Evolutionary conservation across 495 filamentous ascomycete genomes (phyloP).

Genomic region (Chaetomium tenue): DNA sequence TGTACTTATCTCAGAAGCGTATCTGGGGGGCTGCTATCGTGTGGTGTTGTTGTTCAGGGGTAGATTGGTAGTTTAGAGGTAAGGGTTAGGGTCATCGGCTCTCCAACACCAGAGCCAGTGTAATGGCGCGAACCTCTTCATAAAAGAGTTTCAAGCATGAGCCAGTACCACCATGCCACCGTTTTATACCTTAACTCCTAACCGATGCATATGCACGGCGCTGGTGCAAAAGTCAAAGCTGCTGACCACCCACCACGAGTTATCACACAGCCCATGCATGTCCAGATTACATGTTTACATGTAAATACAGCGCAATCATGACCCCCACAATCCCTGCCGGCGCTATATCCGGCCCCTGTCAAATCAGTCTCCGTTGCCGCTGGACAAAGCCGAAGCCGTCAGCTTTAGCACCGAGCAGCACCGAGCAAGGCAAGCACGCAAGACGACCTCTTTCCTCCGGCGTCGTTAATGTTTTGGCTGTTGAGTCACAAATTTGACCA

Average conservation of each 20-base stretch:
- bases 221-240: not conserved
- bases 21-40: not conserved
- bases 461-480: too few relatives aligned
- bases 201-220: not conserved
- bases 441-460: too few relatives aligned
- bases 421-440: too few relatives aligned
- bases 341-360: too few relatives aligned
- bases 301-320: too few relatives aligned
- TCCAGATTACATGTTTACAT: too few relatives aligned
- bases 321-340: too few relatives aligned
- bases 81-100: slow-evolving; percentile 2
- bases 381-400: not conserved
- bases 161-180: not conserved
- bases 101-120: too few relatives aligned
- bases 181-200: not conserved
- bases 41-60: not conserved
- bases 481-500: too few relatives aligned
- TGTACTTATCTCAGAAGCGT: not conserved
- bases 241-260: not conserved
- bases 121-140: too few relatives aligned
- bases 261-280: not conserved
- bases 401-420: too few relatives aligned
- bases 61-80: not conserved
- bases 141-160: too few relatives aligned
- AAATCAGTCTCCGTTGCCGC: not conserved